phyloP scores from a whole-genome alignment of 192 early-diverging fungal genomes.

The Backusella sp. region DNA sequence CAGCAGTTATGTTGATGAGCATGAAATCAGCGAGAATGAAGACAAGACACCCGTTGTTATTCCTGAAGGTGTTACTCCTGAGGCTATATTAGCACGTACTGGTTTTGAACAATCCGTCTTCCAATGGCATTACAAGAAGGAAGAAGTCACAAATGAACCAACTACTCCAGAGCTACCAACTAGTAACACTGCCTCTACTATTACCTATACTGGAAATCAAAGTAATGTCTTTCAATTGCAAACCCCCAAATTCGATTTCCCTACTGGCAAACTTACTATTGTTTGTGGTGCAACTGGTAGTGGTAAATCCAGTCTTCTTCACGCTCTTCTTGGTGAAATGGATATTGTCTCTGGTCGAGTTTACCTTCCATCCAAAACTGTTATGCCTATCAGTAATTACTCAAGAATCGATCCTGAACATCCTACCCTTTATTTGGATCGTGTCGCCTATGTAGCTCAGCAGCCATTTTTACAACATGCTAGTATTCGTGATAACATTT shows the following conservation, averaged over 20 bases:
- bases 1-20: conserved; percentile 31
- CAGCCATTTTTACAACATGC: conserved; percentile 59
- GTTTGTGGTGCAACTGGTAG: conserved; percentile 71
- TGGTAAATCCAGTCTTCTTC: conserved; percentile 59
- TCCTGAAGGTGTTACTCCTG: background rate
- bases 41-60: background rate
- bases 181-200: background rate
- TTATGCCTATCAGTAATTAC: background rate
- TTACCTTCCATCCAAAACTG: conserved; percentile 21
- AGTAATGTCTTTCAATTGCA: conserved; percentile 6
- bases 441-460: conserved; percentile 47
- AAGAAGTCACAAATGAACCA: conserved; percentile 1
- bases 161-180: background rate
- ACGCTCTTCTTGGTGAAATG: conserved; percentile 58
- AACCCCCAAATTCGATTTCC: conserved; percentile 48
- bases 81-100: background rate
- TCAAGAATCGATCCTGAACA: background rate
- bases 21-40: conserved; percentile 22
- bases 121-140: conserved; percentile 19
- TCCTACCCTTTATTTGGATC: background rate
- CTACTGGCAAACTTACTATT: conserved; percentile 48
- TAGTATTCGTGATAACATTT: conserved; percentile 68
- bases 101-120: conserved; percentile 19
- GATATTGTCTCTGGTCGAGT: conserved; percentile 36
- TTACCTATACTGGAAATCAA: conserved; percentile 2